phyloP scores from a whole-genome alignment of 1,284 basidiomycete species.

The Cutaneotrichosporon arboriforme region DNA sequence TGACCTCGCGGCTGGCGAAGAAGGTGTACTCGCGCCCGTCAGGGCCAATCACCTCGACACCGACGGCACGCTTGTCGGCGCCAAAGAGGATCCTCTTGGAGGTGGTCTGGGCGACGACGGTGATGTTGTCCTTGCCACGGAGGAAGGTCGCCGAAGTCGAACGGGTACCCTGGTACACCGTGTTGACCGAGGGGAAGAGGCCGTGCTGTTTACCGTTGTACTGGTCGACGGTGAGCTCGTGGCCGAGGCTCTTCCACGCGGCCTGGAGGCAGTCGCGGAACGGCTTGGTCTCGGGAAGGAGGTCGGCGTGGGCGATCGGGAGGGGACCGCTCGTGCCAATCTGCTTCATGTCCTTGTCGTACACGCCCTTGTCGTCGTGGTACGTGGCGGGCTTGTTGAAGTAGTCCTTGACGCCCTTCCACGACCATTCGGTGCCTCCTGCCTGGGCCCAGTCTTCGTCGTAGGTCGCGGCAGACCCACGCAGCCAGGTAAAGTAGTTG shows the following conservation, averaged over 20 bases:
- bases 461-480: slow-evolving; percentile 56
- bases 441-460: slow-evolving; percentile 49
- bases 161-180: slow-evolving; percentile 8
- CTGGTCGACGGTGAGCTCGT: slow-evolving; percentile 9
- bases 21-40: slow-evolving; percentile 13
- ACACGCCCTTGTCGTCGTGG: slow-evolving; percentile 10
- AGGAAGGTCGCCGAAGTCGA: slow-evolving; percentile 9
- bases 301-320: slow-evolving; percentile 10
- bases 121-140: slow-evolving; percentile 12
- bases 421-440: slow-evolving; percentile 9
- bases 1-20: slow-evolving; percentile 14
- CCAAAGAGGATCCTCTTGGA: slow-evolving; percentile 12
- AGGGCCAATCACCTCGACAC: slow-evolving; percentile 12
- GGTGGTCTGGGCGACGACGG: slow-evolving; percentile 3
- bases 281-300: slow-evolving; percentile 9
- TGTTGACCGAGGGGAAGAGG: slow-evolving; percentile 13
- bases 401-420: slow-evolving; percentile 14
- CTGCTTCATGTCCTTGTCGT: slow-evolving; percentile 2
- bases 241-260: slow-evolving; percentile 8
- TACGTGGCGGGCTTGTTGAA: slow-evolving; percentile 13
- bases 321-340: slow-evolving; percentile 7
- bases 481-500: slow-evolving; percentile 59
- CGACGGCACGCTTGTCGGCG: slow-evolving; percentile 9
- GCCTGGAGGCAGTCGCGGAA: slow-evolving; percentile 13
- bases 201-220: slow-evolving; percentile 8